phyloP scores from a whole-genome alignment of 768 basidiomycete species.

The Cystofilobasidium ferigula region DNA sequence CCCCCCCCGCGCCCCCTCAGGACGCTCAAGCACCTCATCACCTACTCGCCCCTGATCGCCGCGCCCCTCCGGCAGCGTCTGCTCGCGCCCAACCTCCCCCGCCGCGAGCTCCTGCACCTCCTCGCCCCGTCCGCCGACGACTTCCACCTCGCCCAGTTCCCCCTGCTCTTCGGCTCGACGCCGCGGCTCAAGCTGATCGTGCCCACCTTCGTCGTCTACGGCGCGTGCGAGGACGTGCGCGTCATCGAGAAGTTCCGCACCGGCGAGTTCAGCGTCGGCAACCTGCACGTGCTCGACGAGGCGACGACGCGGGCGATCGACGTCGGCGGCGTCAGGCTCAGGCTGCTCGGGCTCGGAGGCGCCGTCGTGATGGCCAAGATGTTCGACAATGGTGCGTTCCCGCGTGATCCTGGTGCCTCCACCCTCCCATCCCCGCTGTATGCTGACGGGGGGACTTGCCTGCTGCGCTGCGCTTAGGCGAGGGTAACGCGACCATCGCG shows the following conservation, averaged over 20 bases:
- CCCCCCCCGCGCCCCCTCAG: conserved; percentile 29
- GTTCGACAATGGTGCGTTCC: conserved; percentile 31
- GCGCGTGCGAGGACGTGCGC: conserved; percentile 89
- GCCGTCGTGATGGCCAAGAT: conserved; percentile 83
- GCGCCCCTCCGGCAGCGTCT: conserved; percentile 69
- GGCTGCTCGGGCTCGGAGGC: conserved; percentile 90
- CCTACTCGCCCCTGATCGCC: conserved; percentile 89
- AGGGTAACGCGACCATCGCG: conserved; percentile 79
- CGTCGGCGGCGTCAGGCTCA: conserved; percentile 82
- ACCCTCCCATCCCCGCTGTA: background rate
- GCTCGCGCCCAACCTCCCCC: conserved; percentile 41
- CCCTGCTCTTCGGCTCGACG: conserved; percentile 65
- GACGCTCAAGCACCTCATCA: conserved; percentile 86
- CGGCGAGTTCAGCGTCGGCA: conserved; percentile 65
- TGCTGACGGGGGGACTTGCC: background rate
- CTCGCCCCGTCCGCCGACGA: conserved; percentile 43
- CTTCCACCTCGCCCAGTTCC: conserved; percentile 80
- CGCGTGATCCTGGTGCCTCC: too few relatives aligned
- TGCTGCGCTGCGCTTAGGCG: conserved; percentile 12
- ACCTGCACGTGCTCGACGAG: conserved; percentile 86
- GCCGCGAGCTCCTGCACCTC: conserved; percentile 52
- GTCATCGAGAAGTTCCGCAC: conserved; percentile 87
- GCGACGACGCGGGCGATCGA: conserved; percentile 86
- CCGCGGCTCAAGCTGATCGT: conserved; percentile 68
- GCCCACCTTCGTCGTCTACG: conserved; percentile 89